Base-by-base conservation (phyloP, 345 rosid genomes). In the Eutrema yunnanense region DNA sequence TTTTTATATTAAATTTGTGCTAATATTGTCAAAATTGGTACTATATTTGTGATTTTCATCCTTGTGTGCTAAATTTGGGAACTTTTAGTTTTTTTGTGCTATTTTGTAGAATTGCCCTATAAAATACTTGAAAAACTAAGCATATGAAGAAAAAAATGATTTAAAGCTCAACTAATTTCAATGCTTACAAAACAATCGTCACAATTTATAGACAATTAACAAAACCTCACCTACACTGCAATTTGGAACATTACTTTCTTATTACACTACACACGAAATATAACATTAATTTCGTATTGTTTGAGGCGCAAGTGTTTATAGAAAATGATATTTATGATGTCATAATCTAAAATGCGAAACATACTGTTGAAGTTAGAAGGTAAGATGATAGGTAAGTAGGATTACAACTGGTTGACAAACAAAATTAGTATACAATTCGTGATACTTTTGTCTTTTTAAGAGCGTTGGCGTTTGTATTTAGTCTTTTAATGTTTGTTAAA, bases 401-500 rank as follows among this genome's bases (percentile, higher is more conserved):
- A 6, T 62, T 65, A 49, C 47, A 12, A 22, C 12, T 65, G 34
- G 58, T 27, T 26, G 40, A 66, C 62, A 10, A 19, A 5, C 42
- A 16, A 9, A n/a, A 22, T 22, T 11, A 68, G 8, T 33, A 34
- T n/a, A 16, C 10, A 44, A 46, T 26, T 57, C 11, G 46, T 57
- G 13, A 33, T 38, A 6, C 40, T 29, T 61, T 2, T 61, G 74
- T 62, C 37, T 32, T 43, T 52, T 36, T 10, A 72, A 29, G 69
- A 42, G 62, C 62, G 16, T 62, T 53, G 55, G 62, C 62, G 34
- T 53, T 61, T 51, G 13, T 59, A 9, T 41, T 49, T 29, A 42
- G 29, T 62, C 37, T 72, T 61, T 62, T 42, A 22, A 42, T 72
- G 75, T 51, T 14, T 32, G 53, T 30, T 53, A 62, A 61, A 48